A percentile compares a stretch with the other conserved stretches of the same genome.
These are phyloP conservation scores for Staphylotrichum longicolle DNA, from an alignment of 495 filamentous ascomycete genomes.

Conservation along the genomic window DNA sequence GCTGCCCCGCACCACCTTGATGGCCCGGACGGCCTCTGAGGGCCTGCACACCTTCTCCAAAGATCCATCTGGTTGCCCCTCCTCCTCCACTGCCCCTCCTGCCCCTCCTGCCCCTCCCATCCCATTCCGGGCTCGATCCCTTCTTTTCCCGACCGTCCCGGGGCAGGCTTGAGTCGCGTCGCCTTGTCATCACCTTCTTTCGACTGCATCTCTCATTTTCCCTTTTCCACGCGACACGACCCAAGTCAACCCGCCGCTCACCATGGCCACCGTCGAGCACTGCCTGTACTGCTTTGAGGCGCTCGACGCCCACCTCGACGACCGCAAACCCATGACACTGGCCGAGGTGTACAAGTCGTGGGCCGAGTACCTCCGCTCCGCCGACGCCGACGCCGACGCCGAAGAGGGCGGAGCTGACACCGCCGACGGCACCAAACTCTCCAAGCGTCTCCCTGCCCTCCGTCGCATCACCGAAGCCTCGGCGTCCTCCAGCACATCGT, in stretches of 20 bases:
- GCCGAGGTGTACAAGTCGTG: slow-evolving; percentile 69
- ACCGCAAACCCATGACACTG: slow-evolving; percentile 52
- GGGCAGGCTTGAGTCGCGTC: slow-evolving; percentile 16
- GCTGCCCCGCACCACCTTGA: slow-evolving; percentile 9
- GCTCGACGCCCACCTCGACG: slow-evolving; percentile 56
- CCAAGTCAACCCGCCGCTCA: slow-evolving; percentile 13
- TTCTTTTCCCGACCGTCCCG: neutral
- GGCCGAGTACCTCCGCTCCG: slow-evolving; percentile 47
- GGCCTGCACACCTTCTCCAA: neutral
- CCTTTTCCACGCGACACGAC: slow-evolving; percentile 11
- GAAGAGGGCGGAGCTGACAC: neutral
- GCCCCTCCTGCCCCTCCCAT: slow-evolving; percentile 4
- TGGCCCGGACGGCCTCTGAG: neutral
- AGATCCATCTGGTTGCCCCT: neutral
- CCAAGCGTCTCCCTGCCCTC: slow-evolving; percentile 42
- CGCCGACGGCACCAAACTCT: slow-evolving; percentile 29
- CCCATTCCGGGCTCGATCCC: neutral
- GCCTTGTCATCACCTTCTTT: neutral
- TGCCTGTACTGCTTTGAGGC: slow-evolving; percentile 91
- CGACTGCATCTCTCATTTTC: neutral
- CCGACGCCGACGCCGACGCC: slow-evolving; percentile 18
- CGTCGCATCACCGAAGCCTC: slow-evolving; percentile 36
- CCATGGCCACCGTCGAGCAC: slow-evolving; percentile 79
- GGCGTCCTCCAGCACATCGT: slow-evolving; percentile 28
- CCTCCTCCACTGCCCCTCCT: slow-evolving; percentile 8